Conservation (phyloP, 1,284 basidiomycete genomes). For the Cystobasidium sp. region DNA sequence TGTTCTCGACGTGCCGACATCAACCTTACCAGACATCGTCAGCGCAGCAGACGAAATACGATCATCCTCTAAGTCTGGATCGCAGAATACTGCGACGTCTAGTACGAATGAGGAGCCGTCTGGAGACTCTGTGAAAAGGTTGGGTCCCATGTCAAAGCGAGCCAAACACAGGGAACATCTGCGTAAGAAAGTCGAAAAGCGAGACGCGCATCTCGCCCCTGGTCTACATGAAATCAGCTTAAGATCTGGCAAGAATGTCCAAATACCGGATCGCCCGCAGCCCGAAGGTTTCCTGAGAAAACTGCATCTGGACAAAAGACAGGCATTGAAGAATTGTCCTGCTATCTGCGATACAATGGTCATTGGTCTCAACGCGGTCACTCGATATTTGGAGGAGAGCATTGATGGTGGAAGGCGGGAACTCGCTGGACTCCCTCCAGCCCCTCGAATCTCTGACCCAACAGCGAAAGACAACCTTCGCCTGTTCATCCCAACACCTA, state of each 20-base stretch:
- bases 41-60: not conserved
- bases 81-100: too few relatives aligned
- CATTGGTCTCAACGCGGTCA: slow-evolving; percentile 79
- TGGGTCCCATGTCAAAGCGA: slow-evolving; percentile 11
- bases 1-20: not conserved
- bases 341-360: slow-evolving; percentile 64
- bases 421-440: slow-evolving; percentile 15
- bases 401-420: slow-evolving; percentile 58
- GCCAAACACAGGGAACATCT: slow-evolving; percentile 5
- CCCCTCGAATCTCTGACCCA: not conserved
- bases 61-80: too few relatives aligned
- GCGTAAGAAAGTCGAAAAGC: slow-evolving; percentile 5
- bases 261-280: slow-evolving; percentile 20
- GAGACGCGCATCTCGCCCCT: not conserved
- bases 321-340: slow-evolving; percentile 54
- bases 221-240: slow-evolving; percentile 28
- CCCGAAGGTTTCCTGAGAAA: not conserved
- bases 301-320: slow-evolving; percentile 11
- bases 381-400: slow-evolving; percentile 71
- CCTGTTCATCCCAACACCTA: slow-evolving; percentile 45
- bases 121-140: not conserved
- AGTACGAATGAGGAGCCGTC: not conserved
- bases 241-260: slow-evolving; percentile 28
- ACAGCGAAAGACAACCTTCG: slow-evolving; percentile 22
- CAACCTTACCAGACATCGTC: not conserved